phyloP scores from a whole-genome alignment of 164 flowering plant genomes.

The Cinnamomum micranthum region DNA sequence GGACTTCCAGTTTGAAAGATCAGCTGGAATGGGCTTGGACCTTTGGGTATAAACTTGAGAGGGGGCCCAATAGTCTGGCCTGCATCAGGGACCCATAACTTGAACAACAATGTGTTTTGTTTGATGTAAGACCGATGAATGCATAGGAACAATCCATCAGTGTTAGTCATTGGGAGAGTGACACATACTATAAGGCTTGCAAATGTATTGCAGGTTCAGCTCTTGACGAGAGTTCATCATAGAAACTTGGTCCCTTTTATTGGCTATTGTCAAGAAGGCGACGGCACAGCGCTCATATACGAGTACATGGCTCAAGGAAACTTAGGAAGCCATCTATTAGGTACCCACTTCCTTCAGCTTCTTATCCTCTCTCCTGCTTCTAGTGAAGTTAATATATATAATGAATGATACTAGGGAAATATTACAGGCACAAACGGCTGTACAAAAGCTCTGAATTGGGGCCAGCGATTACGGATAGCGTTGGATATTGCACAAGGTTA shows the following conservation, averaged over 20 bases:
- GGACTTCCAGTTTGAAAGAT: no score
- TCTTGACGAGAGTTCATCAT: constrained; percentile 43
- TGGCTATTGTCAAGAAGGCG: constrained; percentile 43
- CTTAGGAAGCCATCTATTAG: constrained; percentile 31
- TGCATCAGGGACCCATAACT: no score
- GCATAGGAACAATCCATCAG: background rate
- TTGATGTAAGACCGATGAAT: background rate
- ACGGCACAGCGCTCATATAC: constrained; percentile 32
- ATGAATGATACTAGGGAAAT: background rate
- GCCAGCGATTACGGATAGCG: no score
- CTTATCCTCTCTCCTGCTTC: background rate
- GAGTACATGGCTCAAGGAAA: constrained; percentile 54
- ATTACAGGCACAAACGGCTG: background rate
- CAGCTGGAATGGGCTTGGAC: no score
- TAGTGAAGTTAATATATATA: background rate
- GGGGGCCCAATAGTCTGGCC: no score
- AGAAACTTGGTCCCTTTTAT: constrained; percentile 40
- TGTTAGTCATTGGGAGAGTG: no score
- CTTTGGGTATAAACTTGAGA: no score
- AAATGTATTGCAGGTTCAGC: constrained; percentile 28
- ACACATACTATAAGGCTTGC: background rate
- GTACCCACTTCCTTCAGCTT: constrained; percentile 4
- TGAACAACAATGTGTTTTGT: no score
- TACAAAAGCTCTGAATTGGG: no score
- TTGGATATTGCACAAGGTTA: no score